phyloP scores from a whole-genome alignment of 495 filamentous ascomycete genomes.

The Mycothermus thermophilus region DNA sequence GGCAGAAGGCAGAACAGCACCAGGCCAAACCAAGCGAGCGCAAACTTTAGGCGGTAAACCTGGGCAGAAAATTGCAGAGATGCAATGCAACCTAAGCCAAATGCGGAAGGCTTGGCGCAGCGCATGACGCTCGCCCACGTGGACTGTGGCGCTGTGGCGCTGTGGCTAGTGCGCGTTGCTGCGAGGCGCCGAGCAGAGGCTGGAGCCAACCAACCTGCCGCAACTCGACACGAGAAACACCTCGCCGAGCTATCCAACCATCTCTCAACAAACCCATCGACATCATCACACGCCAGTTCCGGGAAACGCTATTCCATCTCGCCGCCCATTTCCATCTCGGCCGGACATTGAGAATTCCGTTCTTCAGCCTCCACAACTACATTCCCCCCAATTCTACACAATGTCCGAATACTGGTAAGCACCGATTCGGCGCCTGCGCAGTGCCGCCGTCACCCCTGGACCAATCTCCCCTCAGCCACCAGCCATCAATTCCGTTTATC shows the following conservation, averaged over 20 bases:
- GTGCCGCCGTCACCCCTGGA: conserved; percentile 6
- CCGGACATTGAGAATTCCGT: conserved; percentile 5
- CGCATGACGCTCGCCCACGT: too few species aligned
- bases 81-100: too few species aligned
- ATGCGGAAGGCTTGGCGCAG: too few species aligned
- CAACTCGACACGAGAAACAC: conserved; percentile 35
- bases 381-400: conserved; percentile 21
- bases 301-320: conserved; percentile 10
- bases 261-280: conserved; percentile 17
- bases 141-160: too few species aligned
- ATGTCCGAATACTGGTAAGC: conserved; percentile 33
- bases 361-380: conserved; percentile 15
- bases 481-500: conserved; percentile 19
- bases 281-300: conserved; percentile 9
- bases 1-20: too few species aligned
- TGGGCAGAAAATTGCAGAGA: conserved; percentile 13
- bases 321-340: conserved; percentile 5
- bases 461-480: conserved; percentile 10
- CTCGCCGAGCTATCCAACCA: conserved; percentile 19
- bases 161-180: conserved; percentile 3
- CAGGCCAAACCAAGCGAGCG: too few species aligned
- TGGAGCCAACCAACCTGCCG: conserved; percentile 22
- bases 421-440: conserved; percentile 18
- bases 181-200: conserved; percentile 10
- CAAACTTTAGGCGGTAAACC: conserved; percentile 8